These are phyloP conservation scores for Phytophthora pinifolia DNA, from an alignment of 352 stramenopile genomes.

Conservation along the genomic window DNA sequence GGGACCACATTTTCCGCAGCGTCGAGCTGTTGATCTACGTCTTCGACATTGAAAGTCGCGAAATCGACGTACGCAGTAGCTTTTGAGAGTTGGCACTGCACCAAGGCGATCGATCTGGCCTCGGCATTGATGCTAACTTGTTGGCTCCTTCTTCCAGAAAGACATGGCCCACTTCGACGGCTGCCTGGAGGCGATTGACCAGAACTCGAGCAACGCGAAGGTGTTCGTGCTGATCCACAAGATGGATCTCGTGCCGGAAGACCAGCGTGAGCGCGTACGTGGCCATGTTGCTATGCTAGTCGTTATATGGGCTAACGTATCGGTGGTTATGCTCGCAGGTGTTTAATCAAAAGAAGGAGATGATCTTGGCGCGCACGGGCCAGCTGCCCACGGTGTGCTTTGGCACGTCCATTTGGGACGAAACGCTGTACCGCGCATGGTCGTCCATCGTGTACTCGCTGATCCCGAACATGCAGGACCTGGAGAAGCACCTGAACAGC, in stretches of 20 bases:
- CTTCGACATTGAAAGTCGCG: conserved; percentile 97
- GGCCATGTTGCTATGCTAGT: not conserved
- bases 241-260: conserved; percentile 97
- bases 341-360: conserved; percentile 94
- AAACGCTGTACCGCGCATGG: conserved; percentile 99
- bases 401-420: conserved; percentile 99
- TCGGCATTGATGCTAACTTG: conserved; percentile 6
- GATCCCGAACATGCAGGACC: conserved; percentile 98
- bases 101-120: not conserved
- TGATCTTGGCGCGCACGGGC: conserved; percentile 91
- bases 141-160: conserved; percentile 72
- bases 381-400: conserved; percentile 93
- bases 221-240: conserved; percentile 99
- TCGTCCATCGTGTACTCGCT: conserved; percentile 99
- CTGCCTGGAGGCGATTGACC: conserved; percentile 97
- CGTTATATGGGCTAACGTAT: conserved; percentile 3
- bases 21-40: conserved; percentile 99
- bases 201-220: conserved; percentile 98
- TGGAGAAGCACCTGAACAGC: conserved; percentile 96
- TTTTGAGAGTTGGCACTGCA: conserved; percentile 9
- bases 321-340: conserved; percentile 48
- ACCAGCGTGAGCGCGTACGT: conserved; percentile 77
- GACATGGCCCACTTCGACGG: conserved; percentile 98
- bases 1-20: conserved; percentile 99
- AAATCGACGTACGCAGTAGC: conserved; percentile 57